phyloP scores from a whole-genome alignment of 2,329 filamentous ascomycete species.

The Blastomyces gilchristii region DNA sequence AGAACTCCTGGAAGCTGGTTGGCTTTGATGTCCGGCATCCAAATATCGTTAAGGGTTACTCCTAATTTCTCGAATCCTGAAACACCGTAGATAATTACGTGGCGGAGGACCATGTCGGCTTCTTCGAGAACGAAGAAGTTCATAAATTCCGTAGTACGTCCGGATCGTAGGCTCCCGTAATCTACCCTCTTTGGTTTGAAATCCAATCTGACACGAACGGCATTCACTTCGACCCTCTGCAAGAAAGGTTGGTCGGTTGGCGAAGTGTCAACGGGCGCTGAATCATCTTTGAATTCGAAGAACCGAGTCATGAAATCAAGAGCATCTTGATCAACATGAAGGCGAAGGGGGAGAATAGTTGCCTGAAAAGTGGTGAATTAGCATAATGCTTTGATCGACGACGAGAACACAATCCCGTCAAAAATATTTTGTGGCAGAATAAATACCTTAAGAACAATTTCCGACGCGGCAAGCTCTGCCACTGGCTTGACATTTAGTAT shows the following conservation, averaged over 20 bases:
- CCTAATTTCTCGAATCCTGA: slow-evolving; percentile 84
- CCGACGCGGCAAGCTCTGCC: slow-evolving; percentile 71
- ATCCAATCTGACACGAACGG: slow-evolving; percentile 75
- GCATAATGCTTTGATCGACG: slow-evolving; percentile 1
- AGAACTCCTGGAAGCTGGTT: slow-evolving; percentile 86
- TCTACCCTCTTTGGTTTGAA: slow-evolving; percentile 99
- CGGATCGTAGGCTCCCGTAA: slow-evolving; percentile 82
- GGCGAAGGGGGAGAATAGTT: slow-evolving; percentile 68
- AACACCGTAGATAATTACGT: slow-evolving; percentile 86
- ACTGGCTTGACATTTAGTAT: slow-evolving; percentile 80
- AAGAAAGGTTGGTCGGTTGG: slow-evolving; percentile 72
- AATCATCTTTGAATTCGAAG: slow-evolving; percentile 92
- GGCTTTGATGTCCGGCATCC: slow-evolving; percentile 83
- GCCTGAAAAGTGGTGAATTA: slow-evolving; percentile 35
- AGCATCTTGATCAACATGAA: slow-evolving; percentile 95
- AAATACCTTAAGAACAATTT: slow-evolving; percentile 66
- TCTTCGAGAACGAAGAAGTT: slow-evolving; percentile 92
- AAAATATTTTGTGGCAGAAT: background rate
- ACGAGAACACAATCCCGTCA: background rate
- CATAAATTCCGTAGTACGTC: slow-evolving; percentile 95
- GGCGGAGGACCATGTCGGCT: slow-evolving; percentile 72
- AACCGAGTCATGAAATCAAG: slow-evolving; percentile 95
- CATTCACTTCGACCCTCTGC: slow-evolving; percentile 77
- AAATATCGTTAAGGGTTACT: slow-evolving; percentile 84
- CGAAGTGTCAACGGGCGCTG: slow-evolving; percentile 34